Evolutionary conservation across 257 asterid species (phyloP).

Genomic region (Rhazya stricta): DNA sequence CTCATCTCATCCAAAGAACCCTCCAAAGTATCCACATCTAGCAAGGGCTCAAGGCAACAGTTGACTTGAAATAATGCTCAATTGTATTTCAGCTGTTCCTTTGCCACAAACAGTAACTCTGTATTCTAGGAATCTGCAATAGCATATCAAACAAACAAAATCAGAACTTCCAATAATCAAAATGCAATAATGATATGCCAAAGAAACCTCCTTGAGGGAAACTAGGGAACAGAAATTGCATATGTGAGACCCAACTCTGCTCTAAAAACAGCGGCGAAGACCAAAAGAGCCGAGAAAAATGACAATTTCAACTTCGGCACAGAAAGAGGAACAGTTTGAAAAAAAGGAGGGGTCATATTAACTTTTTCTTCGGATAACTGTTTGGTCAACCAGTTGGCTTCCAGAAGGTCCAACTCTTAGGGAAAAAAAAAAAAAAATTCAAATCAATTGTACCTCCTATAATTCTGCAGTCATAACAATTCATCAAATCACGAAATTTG

Average conservation of each 20-base stretch:
- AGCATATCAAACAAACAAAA: slow-evolving; percentile 21
- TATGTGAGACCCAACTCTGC: slow-evolving; percentile 19
- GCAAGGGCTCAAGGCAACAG: slow-evolving; percentile 18
- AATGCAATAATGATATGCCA: neutral
- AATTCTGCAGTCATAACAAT: neutral
- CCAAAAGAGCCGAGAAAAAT: slow-evolving; percentile 29
- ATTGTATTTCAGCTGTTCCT: slow-evolving; percentile 8
- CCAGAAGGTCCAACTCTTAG: slow-evolving; percentile 49
- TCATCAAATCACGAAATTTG: slow-evolving; percentile 11
- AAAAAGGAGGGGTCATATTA: slow-evolving; percentile 32
- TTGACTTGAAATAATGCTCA: slow-evolving; percentile 7
- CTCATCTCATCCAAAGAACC: slow-evolving; percentile 78
- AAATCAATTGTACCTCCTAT: neutral
- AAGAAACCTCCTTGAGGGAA: neutral
- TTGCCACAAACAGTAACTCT: slow-evolving; percentile 17
- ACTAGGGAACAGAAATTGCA: neutral
- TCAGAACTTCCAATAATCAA: slow-evolving; percentile 21
- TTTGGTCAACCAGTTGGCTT: slow-evolving; percentile 41
- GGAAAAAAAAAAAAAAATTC: neutral
- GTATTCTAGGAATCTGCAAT: slow-evolving; percentile 22
- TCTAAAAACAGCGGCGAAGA: slow-evolving; percentile 20
- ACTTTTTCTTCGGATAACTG: slow-evolving; percentile 22
- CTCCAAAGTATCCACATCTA: slow-evolving; percentile 45
- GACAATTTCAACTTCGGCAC: slow-evolving; percentile 32
- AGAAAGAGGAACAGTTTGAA: slow-evolving; percentile 22